A percentile compares a stretch with the other conserved stretches of the same genome.
These are phyloP conservation scores for Rhinocladiella mackenziei DNA, from an alignment of 2,329 filamentous ascomycete species.

Conservation along the genomic window DNA sequence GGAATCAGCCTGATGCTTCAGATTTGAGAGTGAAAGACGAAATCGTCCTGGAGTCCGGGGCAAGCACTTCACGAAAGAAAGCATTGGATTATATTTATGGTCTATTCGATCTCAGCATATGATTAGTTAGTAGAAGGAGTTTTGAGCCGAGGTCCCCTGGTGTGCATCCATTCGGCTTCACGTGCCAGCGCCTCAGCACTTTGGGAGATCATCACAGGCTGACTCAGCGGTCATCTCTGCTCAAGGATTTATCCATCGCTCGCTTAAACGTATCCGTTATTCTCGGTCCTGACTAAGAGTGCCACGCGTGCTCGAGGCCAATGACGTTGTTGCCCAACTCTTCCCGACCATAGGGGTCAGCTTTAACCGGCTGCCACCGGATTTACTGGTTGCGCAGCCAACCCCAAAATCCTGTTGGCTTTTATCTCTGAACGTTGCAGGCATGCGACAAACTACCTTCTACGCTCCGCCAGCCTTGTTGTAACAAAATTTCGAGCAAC, in stretches of 20 bases:
- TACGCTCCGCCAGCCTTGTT: background rate
- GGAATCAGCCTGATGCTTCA: background rate
- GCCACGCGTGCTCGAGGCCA: too few species aligned
- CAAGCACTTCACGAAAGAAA: too few species aligned
- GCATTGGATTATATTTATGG: too few species aligned
- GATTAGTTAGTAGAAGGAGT: background rate
- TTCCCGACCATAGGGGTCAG: background rate
- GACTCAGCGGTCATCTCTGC: too few species aligned
- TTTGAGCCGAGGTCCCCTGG: too few species aligned
- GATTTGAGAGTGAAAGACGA: background rate
- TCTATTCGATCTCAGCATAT: background rate
- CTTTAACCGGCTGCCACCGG: conserved; percentile 22
- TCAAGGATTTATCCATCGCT: too few species aligned
- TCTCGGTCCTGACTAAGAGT: conserved; percentile 24
- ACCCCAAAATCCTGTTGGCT: too few species aligned
- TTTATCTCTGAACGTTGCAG: background rate
- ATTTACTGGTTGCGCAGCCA: too few species aligned
- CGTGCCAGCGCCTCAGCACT: too few species aligned
- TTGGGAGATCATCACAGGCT: too few species aligned
- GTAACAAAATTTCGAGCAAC: background rate
- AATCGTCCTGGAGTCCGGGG: conserved; percentile 1
- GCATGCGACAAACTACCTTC: conserved; percentile 1
- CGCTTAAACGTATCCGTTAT: too few species aligned
- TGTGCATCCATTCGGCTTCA: too few species aligned
- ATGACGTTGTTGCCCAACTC: conserved; percentile 12